Evolutionary conservation across 2,329 filamentous ascomycete species (phyloP).

Genomic region (Penicillium thymicola): DNA sequence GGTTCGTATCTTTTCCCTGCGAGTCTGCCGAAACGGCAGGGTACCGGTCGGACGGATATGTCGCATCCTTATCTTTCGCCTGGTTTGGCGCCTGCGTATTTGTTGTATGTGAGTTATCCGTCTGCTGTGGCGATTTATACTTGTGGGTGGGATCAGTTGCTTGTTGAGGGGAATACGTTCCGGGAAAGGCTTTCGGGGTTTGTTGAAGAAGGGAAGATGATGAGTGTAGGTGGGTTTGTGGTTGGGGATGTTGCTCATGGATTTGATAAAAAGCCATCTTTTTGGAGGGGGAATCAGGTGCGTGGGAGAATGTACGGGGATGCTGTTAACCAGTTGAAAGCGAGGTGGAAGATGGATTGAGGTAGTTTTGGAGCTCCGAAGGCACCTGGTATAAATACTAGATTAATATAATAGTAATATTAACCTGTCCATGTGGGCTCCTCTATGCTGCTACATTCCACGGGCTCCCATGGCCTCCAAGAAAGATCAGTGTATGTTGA

Average conservation of each 20-base stretch:
- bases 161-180: constrained; percentile 20
- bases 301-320: constrained; percentile 20
- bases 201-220: constrained; percentile 11
- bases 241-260: constrained; percentile 19
- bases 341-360: constrained; percentile 16
- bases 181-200: constrained; percentile 15
- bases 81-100: constrained; percentile 9
- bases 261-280: constrained; percentile 23
- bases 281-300: constrained; percentile 10
- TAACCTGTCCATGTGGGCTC: too few species aligned
- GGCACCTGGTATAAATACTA: not conserved
- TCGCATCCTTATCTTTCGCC: constrained; percentile 20
- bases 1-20: constrained; percentile 13
- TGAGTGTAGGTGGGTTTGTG: constrained; percentile 13
- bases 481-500: too few species aligned
- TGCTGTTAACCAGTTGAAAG: constrained; percentile 15
- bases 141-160: constrained; percentile 23
- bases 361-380: too few species aligned
- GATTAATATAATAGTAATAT: too few species aligned
- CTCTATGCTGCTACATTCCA: too few species aligned
- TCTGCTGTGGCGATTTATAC: constrained; percentile 19
- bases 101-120: constrained; percentile 14
- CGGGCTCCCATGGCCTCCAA: too few species aligned
- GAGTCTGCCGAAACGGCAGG: constrained; percentile 7
- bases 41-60: constrained; percentile 12